phyloP scores from a whole-genome alignment of 2,329 filamentous ascomycete species.

The Ophiocordyceps camponoti-rufipedis region DNA sequence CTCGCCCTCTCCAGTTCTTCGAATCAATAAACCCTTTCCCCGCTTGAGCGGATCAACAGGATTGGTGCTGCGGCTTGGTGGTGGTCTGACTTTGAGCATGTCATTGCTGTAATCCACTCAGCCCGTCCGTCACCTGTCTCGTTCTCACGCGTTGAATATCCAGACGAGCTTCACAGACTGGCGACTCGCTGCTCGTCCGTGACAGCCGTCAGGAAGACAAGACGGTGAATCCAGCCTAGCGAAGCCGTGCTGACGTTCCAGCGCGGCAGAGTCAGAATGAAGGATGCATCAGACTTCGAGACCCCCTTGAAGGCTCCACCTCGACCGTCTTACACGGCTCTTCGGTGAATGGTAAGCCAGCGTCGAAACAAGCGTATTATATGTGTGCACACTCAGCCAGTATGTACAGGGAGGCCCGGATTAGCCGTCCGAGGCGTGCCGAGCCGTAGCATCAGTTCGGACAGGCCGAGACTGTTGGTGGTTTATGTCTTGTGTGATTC shows the following conservation, averaged over 20 bases:
- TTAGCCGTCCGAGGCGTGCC: not conserved
- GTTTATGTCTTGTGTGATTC: not conserved
- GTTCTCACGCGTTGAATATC: not conserved
- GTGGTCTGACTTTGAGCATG: not conserved
- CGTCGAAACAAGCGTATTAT: too few relatives aligned
- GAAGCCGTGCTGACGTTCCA: too few relatives aligned
- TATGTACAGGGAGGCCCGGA: not conserved
- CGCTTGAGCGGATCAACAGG: too few relatives aligned
- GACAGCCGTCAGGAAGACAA: not conserved
- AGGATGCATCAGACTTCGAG: too few relatives aligned
- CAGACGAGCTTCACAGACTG: not conserved
- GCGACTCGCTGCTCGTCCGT: not conserved
- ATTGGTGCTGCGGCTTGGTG: not conserved
- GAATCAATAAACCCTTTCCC: too few relatives aligned
- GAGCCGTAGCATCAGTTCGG: not conserved
- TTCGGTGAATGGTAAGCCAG: too few relatives aligned
- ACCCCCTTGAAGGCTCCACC: too few relatives aligned
- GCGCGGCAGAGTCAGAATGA: too few relatives aligned
- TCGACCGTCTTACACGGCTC: too few relatives aligned
- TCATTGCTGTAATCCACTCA: not conserved
- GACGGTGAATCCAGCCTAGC: too few relatives aligned
- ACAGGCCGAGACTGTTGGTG: not conserved
- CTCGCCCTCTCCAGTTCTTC: too few relatives aligned
- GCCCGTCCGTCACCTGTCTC: not conserved
- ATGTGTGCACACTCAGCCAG: too few relatives aligned